Percentiles rank a stretch among this genome's conserved stretches.
Conservation (phyloP, 345 rosid species). For the Salix purpurea region DNA sequence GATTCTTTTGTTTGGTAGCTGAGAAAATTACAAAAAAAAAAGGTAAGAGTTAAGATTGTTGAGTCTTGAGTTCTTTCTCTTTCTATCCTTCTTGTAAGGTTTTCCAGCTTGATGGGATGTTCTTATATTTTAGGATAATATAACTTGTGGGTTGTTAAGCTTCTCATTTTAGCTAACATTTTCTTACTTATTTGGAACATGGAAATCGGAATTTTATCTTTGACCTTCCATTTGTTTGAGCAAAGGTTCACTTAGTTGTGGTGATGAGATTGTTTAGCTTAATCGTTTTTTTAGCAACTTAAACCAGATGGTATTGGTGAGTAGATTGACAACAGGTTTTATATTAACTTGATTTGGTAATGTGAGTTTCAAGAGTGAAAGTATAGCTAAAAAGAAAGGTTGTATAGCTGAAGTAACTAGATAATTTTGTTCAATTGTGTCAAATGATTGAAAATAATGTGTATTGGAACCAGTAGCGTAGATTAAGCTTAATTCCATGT, state of each 20-base stretch:
- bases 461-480: neutral
- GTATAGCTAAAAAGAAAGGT: neutral
- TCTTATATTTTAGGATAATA: neutral
- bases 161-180: neutral
- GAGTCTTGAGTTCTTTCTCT: neutral
- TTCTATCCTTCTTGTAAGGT: neutral
- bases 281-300: neutral
- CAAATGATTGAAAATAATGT: neutral
- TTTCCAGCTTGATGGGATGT: neutral
- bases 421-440: neutral
- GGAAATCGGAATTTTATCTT: neutral
- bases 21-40: constrained; percentile 4
- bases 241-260: neutral
- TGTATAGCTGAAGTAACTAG: neutral
- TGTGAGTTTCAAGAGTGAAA: neutral
- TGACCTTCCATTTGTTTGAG: neutral
- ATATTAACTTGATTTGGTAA: neutral
- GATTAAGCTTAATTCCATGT: neutral
- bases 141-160: neutral
- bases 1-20: constrained; percentile 13
- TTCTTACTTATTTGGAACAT: neutral
- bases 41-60: neutral
- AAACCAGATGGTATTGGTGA: neutral
- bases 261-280: neutral
- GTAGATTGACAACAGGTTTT: neutral